These are phyloP conservation scores for Citeromyces matritensis DNA, from an alignment of 805 yeast genomes.

Conservation along the genomic window DNA sequence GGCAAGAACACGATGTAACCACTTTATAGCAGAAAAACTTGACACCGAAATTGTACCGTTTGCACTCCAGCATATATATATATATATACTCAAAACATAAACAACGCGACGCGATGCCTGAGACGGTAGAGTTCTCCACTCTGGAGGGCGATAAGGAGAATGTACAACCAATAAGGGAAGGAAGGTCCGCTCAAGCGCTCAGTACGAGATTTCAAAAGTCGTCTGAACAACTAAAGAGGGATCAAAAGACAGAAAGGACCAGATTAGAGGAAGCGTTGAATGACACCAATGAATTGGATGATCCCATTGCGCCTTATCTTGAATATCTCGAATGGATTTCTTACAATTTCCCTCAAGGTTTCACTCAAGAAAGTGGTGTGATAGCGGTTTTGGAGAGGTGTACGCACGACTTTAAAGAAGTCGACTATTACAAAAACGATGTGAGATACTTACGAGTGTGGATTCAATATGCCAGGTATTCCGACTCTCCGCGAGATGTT, in stretches of 20 bases:
- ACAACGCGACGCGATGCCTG: slow-evolving; percentile 1
- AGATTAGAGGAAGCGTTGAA: slow-evolving; percentile 33
- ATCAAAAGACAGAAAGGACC: slow-evolving; percentile 18
- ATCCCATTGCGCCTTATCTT: slow-evolving; percentile 67
- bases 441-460: slow-evolving; percentile 69
- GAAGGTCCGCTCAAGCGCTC: slow-evolving; percentile 51
- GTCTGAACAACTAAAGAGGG: slow-evolving; percentile 3
- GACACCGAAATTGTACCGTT: too few relatives aligned
- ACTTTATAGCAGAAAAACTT: too few relatives aligned
- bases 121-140: slow-evolving; percentile 10
- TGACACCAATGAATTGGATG: slow-evolving; percentile 52
- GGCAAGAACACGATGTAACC: too few relatives aligned
- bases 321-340: slow-evolving; percentile 67
- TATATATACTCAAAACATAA: too few relatives aligned
- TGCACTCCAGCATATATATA: too few relatives aligned
- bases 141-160: slow-evolving; percentile 65
- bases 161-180: slow-evolving; percentile 48
- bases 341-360: slow-evolving; percentile 43
- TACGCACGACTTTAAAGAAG: slow-evolving; percentile 52
- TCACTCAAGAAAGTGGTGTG: slow-evolving; percentile 15
- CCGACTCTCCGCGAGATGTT: slow-evolving; percentile 56
- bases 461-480: slow-evolving; percentile 59
- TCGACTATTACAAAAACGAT: slow-evolving; percentile 61
- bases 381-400: slow-evolving; percentile 54
- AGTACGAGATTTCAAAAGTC: slow-evolving; percentile 22